phyloP scores from a whole-genome alignment of 148 eudicot genomes.

The Chenopodium album region DNA sequence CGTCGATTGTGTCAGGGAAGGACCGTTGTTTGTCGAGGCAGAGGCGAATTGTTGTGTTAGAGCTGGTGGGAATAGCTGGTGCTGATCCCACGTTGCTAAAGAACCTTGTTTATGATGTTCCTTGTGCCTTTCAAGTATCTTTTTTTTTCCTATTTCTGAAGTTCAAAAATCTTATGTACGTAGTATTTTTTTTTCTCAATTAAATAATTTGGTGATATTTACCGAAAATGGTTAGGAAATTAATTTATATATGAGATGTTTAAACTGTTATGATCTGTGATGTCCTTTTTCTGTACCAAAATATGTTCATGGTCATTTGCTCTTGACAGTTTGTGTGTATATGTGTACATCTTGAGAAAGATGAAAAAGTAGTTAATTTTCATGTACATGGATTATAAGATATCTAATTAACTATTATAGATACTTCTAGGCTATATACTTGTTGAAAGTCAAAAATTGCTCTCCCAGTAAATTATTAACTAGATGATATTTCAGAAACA shows the following conservation, averaged over 20 bases:
- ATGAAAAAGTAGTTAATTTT: background rate
- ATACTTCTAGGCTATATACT: background rate
- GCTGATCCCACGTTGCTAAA: constrained; percentile 70
- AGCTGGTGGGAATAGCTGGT: constrained; percentile 43
- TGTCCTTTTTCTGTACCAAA: background rate
- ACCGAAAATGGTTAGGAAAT: background rate
- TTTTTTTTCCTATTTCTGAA: background rate
- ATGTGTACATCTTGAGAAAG: background rate
- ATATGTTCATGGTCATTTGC: background rate
- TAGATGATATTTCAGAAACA: background rate
- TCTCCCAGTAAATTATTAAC: background rate
- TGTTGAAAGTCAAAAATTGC: background rate
- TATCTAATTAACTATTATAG: background rate
- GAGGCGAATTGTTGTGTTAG: constrained; percentile 26
- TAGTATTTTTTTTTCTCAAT: background rate
- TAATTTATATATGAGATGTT: background rate
- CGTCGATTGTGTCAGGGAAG: constrained; percentile 38
- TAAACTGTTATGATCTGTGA: background rate
- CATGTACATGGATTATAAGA: background rate
- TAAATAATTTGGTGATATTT: background rate
- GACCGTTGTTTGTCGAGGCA: constrained; percentile 37
- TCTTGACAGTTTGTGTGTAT: background rate
- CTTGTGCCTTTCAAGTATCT: constrained; percentile 73
- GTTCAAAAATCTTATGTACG: background rate
- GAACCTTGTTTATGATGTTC: constrained; percentile 74